Evolutionary conservation across 495 filamentous ascomycete species (phyloP).

Genomic region (Neurospora sp.): DNA sequence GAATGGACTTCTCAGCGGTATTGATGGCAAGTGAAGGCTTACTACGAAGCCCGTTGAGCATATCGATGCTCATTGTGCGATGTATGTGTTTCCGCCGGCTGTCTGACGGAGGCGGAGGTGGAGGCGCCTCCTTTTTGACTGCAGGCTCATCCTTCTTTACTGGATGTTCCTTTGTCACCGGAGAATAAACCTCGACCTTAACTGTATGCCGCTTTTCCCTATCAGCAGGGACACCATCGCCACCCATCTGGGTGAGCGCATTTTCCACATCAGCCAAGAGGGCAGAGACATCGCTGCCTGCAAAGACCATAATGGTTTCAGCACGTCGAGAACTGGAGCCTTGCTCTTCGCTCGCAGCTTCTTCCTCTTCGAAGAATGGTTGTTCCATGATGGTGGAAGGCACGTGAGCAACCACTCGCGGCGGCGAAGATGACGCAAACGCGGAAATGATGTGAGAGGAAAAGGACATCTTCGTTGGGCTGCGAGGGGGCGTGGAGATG

Average conservation of each 20-base stretch:
- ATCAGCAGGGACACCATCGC: conserved; percentile 6
- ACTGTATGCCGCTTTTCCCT: conserved; percentile 1
- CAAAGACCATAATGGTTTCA: conserved; percentile 60
- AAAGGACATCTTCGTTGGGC: conserved; percentile 29
- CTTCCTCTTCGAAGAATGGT: conserved; percentile 31
- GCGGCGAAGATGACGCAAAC: conserved; percentile 29
- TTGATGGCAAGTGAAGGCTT: conserved; percentile 9
- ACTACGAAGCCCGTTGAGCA: conserved; percentile 19
- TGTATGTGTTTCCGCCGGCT: conserved; percentile 22
- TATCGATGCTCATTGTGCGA: conserved; percentile 31
- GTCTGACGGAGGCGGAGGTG: conserved; percentile 5
- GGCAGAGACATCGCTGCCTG: conserved; percentile 52
- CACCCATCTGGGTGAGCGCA: conserved; percentile 45
- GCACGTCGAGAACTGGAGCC: conserved; percentile 20
- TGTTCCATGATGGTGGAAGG: conserved; percentile 39
- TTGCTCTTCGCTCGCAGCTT: background rate
- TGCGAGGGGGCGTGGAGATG: conserved; percentile 39
- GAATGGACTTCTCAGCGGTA: conserved; percentile 14
- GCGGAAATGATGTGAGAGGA: conserved; percentile 12
- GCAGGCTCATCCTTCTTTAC: conserved; percentile 5
- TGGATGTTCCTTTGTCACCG: background rate
- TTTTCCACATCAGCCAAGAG: conserved; percentile 52
- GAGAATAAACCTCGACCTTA: background rate
- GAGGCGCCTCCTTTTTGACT: background rate
- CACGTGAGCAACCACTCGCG: conserved; percentile 37